Conservation (phyloP, 495 filamentous ascomycete species). For the Lasiosphaeris hirsuta region DNA sequence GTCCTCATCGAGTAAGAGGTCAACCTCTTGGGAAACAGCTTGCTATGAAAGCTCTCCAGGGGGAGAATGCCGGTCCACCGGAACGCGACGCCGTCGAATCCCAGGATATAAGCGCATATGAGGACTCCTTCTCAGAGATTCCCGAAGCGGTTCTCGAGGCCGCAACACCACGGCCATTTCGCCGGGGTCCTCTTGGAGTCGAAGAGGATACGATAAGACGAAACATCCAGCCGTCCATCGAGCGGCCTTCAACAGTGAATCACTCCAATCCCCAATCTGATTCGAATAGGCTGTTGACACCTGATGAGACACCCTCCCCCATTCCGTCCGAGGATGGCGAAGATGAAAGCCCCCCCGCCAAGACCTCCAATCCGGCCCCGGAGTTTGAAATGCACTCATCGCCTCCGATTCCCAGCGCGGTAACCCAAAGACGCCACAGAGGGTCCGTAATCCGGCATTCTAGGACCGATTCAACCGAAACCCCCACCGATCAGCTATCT, state of each 20-base stretch:
- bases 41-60: conserved; percentile 22
- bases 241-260: conserved; percentile 36
- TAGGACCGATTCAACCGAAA: conserved; percentile 28
- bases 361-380: conserved; percentile 1
- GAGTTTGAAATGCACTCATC: conserved; percentile 31
- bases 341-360: neutral
- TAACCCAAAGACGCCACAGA: neutral
- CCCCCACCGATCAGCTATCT: conserved; percentile 26
- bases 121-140: conserved; percentile 53
- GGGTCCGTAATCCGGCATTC: conserved; percentile 12
- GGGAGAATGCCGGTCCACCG: conserved; percentile 2
- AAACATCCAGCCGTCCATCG: conserved; percentile 34
- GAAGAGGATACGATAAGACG: conserved; percentile 4
- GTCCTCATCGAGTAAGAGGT: conserved; percentile 18
- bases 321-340: conserved; percentile 28
- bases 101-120: conserved; percentile 34
- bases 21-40: conserved; percentile 24
- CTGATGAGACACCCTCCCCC: conserved; percentile 54
- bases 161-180: conserved; percentile 41
- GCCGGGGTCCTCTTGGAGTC: conserved; percentile 6
- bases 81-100: conserved; percentile 7
- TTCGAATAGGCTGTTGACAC: conserved; percentile 48
- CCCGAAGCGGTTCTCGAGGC: conserved; percentile 44
- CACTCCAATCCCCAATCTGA: conserved; percentile 34
- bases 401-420: conserved; percentile 22